Evolutionary conservation across 2,329 filamentous ascomycete genomes (phyloP), one percentile per base, ranked within the genome.

Genomic region (Colletotrichum sp.): DNA sequence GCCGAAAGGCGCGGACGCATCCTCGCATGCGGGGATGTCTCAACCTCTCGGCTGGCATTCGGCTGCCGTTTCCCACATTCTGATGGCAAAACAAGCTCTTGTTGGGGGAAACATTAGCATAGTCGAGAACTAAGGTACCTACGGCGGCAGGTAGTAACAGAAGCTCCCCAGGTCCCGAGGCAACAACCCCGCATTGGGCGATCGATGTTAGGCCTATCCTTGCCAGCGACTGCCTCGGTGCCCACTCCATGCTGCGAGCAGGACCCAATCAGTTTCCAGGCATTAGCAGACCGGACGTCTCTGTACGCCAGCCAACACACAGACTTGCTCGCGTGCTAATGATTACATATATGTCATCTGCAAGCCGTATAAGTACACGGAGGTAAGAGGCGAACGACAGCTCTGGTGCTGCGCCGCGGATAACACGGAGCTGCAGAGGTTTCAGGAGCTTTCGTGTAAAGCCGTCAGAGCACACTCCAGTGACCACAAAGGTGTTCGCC

Each of bases 131-230:
- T n/a, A 34, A 56, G 58, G 26, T 2, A 61, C 16, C 30, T 24
- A 48, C 7, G 21, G 32, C 13, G 21, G 34, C 14, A 69, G 9
- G n/a, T 58, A 58, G 30, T 28, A 28, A 21, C n/a, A 64, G 65
- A 21, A 18, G n/a, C 62, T 14, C 5, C 58, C 58, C 48, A 48
- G 26, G 59, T 43, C 32, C 71, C 67, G 71, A 64, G 71, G 71
- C 38, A 75, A 21, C 43, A 48, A 75, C 73, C 69, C 73, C 69
- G 63, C 73, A 68, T 68, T 69, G 24, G n/a, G 36, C 36, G 36
- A 56, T 55, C 56, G 21, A 36, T 61, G 14, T 68, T 68, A 28
- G 70, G 55, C 36, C 52, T 24, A 66, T 71, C 61, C 61, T 71
- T 63, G 55, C 43, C 18, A 21, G 6, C 36, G 28, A 58, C 12